Conservation (phyloP, 2,329 filamentous ascomycete species). For the Neopestalotiopsis clavispora region DNA sequence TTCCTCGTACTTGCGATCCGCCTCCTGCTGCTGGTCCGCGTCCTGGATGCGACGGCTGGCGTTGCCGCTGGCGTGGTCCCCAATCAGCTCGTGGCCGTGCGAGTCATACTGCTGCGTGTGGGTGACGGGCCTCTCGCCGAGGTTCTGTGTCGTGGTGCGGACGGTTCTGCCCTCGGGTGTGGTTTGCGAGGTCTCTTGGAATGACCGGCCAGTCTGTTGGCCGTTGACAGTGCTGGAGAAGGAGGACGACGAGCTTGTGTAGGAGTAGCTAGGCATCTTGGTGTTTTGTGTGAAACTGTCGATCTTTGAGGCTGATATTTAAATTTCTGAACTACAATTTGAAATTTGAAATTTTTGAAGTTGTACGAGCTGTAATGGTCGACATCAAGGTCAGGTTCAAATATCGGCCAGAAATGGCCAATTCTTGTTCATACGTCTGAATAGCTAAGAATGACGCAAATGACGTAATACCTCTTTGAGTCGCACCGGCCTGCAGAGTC, state of each 20-base stretch:
- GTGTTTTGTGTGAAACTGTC: not conserved
- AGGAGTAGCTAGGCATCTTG: conserved; percentile 15
- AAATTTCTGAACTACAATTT: too few relatives aligned
- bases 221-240: conserved; percentile 16
- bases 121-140: conserved; percentile 12
- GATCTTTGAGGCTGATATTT: not conserved
- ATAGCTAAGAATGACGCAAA: conserved; percentile 1
- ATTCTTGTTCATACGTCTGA: not conserved
- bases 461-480: conserved; percentile 5
- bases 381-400: not conserved
- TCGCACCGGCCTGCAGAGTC: not conserved
- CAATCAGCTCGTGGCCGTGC: conserved; percentile 11
- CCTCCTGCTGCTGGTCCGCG: not conserved
- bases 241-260: conserved; percentile 15
- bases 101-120: conserved; percentile 11
- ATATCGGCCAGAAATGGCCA: not conserved
- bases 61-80: conserved; percentile 2
- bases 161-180: conserved; percentile 15
- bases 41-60: conserved; percentile 14
- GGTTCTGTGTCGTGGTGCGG: conserved; percentile 16
- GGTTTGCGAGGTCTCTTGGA: conserved; percentile 11
- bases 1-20: conserved; percentile 5
- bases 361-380: not conserved
- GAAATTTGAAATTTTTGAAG: not conserved
- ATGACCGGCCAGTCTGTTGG: conserved; percentile 3